A percentile compares a stretch with the other conserved stretches of the same genome.
These are phyloP conservation scores for Syzygium malaccense DNA, from an alignment of 441 rosid genomes.

Conservation along the genomic window DNA sequence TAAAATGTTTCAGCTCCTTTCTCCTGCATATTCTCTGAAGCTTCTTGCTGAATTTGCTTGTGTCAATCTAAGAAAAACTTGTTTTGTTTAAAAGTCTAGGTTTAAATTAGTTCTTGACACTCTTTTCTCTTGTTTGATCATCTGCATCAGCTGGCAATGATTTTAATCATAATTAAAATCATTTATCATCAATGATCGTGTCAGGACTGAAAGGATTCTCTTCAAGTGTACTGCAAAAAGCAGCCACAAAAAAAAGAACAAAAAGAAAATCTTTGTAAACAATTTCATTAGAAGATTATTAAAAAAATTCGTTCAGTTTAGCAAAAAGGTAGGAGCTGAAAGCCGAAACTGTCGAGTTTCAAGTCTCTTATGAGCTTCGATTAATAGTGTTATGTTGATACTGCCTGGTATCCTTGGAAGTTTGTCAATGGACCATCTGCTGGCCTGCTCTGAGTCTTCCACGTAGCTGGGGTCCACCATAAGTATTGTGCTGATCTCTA, in stretches of 20 bases:
- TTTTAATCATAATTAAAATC: neutral
- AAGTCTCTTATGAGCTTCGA: neutral
- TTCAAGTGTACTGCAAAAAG: neutral
- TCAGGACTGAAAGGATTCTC: neutral
- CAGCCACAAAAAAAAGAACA: neutral
- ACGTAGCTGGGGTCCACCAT: neutral
- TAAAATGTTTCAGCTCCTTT: neutral
- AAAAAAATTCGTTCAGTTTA: neutral
- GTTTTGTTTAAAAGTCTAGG: neutral
- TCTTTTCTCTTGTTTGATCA: neutral
- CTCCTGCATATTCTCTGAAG: neutral
- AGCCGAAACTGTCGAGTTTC: neutral
- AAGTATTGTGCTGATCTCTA: neutral
- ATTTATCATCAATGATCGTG: neutral
- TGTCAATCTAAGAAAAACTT: neutral
- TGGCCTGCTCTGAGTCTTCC: neutral
- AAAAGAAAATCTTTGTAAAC: neutral
- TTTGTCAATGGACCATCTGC: neutral
- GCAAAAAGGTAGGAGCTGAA: neutral
- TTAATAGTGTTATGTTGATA: neutral
- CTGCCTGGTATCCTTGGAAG: neutral
- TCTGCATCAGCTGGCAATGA: neutral
- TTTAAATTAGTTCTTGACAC: neutral
- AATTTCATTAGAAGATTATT: neutral
- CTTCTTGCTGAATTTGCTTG: neutral